phyloP scores from a whole-genome alignment of 352 stramenopile genomes.

The Pythium phragmiticola region DNA sequence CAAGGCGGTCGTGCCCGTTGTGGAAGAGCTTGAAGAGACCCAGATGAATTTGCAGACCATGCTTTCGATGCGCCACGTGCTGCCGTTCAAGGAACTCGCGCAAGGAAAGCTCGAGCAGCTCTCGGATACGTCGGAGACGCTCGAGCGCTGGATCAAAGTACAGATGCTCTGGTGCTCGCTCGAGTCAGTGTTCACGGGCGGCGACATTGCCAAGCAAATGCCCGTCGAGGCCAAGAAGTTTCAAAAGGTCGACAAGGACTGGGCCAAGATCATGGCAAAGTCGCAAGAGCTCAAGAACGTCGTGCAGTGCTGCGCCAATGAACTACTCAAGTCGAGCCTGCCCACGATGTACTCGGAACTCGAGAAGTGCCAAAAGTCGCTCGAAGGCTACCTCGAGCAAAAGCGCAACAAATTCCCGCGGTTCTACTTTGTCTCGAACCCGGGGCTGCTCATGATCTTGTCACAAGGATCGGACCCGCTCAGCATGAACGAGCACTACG shows the following conservation, averaged over 20 bases:
- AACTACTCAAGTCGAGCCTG: slow-evolving; percentile 96
- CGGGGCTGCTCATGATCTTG: slow-evolving; percentile 96
- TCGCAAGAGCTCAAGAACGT: slow-evolving; percentile 91
- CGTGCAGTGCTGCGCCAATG: slow-evolving; percentile 93
- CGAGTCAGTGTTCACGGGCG: slow-evolving; percentile 97
- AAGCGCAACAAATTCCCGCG: slow-evolving; percentile 98
- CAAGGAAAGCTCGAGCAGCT: slow-evolving; percentile 93
- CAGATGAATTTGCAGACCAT: slow-evolving; percentile 99
- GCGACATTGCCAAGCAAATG: slow-evolving; percentile 99
- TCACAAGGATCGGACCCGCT: slow-evolving; percentile 96
- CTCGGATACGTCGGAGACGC: slow-evolving; percentile 96
- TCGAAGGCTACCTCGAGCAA: slow-evolving; percentile 98
- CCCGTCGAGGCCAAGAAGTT: slow-evolving; percentile 98
- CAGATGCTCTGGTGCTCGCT: slow-evolving; percentile 99
- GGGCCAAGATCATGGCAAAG: slow-evolving; percentile 98
- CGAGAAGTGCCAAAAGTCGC: slow-evolving; percentile 98
- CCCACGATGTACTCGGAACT: slow-evolving; percentile 97
- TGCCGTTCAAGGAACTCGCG: slow-evolving; percentile 95
- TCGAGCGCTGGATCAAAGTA: slow-evolving; percentile 98
- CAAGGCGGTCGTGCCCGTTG: slow-evolving; percentile 93
- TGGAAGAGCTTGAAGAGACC: slow-evolving; percentile 97
- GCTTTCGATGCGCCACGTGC: slow-evolving; percentile 96
- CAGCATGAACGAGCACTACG: slow-evolving; percentile 99
- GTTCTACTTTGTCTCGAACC: slow-evolving; percentile 99
- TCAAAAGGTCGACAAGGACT: slow-evolving; percentile 97